A percentile compares a stretch with the other conserved stretches of the same genome.
These are phyloP conservation scores for Pseudozyma hubeiensis DNA, from an alignment of 1,284 basidiomycete genomes.

Conservation along the genomic window DNA sequence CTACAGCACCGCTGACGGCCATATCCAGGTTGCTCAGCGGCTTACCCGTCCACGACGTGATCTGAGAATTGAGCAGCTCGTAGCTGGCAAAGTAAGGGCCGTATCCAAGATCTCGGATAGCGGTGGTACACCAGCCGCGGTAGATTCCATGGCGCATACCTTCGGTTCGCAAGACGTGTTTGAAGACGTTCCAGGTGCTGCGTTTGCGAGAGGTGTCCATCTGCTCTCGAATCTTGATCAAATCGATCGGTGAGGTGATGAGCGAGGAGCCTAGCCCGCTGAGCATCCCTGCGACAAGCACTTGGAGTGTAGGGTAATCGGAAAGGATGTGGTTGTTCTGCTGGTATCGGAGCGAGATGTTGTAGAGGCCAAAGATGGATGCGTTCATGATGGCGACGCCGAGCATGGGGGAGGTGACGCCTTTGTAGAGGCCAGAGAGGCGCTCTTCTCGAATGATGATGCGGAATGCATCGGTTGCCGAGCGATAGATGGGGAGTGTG, in stretches of 20 bases:
- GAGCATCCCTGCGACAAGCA: constrained; percentile 56
- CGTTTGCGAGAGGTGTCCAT: constrained; percentile 19
- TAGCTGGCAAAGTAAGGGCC: constrained; percentile 63
- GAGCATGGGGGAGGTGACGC: constrained; percentile 58
- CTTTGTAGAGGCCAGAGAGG: constrained; percentile 61
- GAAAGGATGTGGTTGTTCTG: constrained; percentile 6
- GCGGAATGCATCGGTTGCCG: constrained; percentile 56
- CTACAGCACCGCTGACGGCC: constrained; percentile 56
- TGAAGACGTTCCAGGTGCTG: constrained; percentile 34
- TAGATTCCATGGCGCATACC: constrained; percentile 47
- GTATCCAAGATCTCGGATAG: constrained; percentile 53
- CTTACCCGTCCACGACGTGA: constrained; percentile 5
- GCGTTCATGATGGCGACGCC: constrained; percentile 67
- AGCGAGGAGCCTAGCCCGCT: constrained; percentile 52
- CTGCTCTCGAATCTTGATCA: constrained; percentile 65
- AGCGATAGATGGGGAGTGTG: constrained; percentile 38
- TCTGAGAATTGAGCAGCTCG: constrained; percentile 50
- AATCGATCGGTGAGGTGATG: constrained; percentile 62
- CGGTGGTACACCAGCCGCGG: constrained; percentile 56
- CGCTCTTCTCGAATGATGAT: constrained; percentile 58
- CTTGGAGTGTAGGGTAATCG: constrained; percentile 23
- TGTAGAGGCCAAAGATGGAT: constrained; percentile 62
- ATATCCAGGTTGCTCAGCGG: constrained; percentile 46
- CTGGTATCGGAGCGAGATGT: constrained; percentile 44
- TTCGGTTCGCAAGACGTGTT: constrained; percentile 28